These are phyloP conservation scores for Luffa acutangula DNA, from an alignment of 306 rosid species.

Conservation along the genomic window DNA sequence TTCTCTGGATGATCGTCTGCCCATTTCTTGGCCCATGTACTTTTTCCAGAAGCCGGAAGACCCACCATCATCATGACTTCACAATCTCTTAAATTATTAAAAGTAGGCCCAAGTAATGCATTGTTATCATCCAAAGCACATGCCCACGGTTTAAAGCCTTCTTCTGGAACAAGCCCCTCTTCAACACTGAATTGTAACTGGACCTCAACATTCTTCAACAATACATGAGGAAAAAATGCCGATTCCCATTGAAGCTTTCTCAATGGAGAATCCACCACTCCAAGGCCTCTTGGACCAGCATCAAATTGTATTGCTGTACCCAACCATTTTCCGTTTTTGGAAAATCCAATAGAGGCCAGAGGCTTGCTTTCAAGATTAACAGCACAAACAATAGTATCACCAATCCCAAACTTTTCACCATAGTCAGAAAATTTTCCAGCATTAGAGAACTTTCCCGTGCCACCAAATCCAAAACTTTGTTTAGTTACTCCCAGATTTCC, in stretches of 20 bases:
- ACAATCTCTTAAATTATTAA: conserved; percentile 25
- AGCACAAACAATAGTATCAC: conserved; percentile 39
- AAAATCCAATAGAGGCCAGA: conserved; percentile 39
- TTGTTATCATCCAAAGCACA: conserved; percentile 32
- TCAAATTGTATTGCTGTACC: conserved; percentile 30
- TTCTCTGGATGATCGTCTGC: conserved; percentile 37
- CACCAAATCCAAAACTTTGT: conserved; percentile 46
- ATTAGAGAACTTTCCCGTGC: conserved; percentile 29
- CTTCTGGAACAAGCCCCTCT: conserved; percentile 41
- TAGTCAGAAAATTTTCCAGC: conserved; percentile 26
- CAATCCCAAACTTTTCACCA: conserved; percentile 46
- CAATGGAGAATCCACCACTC: conserved; percentile 16
- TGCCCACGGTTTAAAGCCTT: conserved; percentile 41
- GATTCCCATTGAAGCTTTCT: conserved; percentile 20
- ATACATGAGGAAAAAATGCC: conserved; percentile 42
- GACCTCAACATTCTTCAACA: conserved; percentile 45
- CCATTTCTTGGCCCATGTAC: conserved; percentile 59
- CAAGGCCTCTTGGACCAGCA: conserved; percentile 28
- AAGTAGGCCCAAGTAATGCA: conserved; percentile 27
- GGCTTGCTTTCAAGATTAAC: conserved; percentile 41
- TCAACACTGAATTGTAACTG: conserved; percentile 46
- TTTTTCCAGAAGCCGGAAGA: conserved; percentile 52
- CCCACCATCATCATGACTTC: conserved; percentile 59
- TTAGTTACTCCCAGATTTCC: conserved; percentile 43
- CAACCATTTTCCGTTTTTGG: conserved; percentile 48